phyloP scores from a whole-genome alignment of 345 rosid species.

The Turnera subulata region DNA sequence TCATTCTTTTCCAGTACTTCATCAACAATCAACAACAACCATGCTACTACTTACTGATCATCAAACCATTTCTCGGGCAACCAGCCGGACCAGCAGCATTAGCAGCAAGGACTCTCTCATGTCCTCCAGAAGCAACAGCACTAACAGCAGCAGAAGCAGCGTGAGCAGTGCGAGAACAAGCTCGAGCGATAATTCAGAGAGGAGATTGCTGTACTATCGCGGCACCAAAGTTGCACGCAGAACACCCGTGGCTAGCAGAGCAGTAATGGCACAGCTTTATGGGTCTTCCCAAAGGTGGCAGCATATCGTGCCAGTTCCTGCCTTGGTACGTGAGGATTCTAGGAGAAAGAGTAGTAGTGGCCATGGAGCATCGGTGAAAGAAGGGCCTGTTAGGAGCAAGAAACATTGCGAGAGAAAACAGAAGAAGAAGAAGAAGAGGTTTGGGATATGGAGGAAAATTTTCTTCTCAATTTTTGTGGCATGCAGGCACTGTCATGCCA shows the following conservation, averaged over 20 bases:
- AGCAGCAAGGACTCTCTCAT: constrained; percentile 44
- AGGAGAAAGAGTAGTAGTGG: constrained; percentile 18
- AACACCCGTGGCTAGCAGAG: constrained; percentile 35
- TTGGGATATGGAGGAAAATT: constrained; percentile 44
- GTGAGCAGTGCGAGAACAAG: constrained; percentile 63
- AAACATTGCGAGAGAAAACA: constrained; percentile 20
- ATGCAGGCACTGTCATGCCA: constrained; percentile 77
- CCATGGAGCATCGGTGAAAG: constrained; percentile 21
- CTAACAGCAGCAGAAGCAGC: constrained; percentile 65
- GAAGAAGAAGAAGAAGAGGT: constrained; percentile 16
- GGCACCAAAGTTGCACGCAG: constrained; percentile 3
- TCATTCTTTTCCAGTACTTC: constrained; percentile 54
- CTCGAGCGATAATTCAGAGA: constrained; percentile 40
- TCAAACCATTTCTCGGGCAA: constrained; percentile 13
- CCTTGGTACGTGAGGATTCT: constrained; percentile 49
- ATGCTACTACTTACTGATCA: not conserved
- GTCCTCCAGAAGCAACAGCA: constrained; percentile 67
- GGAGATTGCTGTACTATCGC: constrained; percentile 20
- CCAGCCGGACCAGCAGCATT: constrained; percentile 53
- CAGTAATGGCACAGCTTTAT: constrained; percentile 51
- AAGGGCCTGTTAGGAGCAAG: constrained; percentile 21
- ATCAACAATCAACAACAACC: not conserved
- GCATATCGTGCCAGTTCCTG: constrained; percentile 49
- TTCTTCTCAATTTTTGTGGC: constrained; percentile 48
- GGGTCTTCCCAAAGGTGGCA: constrained; percentile 72